A percentile compares a stretch with the other conserved stretches of the same genome.
Conservation (phyloP, 2,329 filamentous ascomycete genomes). For the Colletotrichum sp. region DNA sequence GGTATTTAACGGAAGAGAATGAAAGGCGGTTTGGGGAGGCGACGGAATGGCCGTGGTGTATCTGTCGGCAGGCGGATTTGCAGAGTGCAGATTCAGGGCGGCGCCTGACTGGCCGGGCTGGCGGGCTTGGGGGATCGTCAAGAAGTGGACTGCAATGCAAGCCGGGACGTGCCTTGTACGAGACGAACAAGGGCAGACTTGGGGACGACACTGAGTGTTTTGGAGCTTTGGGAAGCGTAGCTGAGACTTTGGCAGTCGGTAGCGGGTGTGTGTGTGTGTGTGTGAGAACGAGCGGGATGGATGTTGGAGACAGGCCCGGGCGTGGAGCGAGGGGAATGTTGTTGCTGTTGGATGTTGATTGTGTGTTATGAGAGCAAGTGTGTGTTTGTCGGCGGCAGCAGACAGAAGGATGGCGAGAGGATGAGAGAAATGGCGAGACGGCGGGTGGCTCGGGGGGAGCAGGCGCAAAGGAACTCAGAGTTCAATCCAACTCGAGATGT, state of each 20-base stretch:
- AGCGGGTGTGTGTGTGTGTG: background rate
- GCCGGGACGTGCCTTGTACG: conserved; percentile 22
- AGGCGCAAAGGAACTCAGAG: background rate
- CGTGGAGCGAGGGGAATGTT: background rate
- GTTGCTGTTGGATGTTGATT: background rate
- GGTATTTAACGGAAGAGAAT: conserved; percentile 33
- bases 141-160: conserved; percentile 20
- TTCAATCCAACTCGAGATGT: conserved; percentile 19
- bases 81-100: conserved; percentile 12
- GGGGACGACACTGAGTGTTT: background rate
- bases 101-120: conserved; percentile 17
- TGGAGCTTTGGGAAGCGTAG: background rate
- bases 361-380: background rate
- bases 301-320: background rate
- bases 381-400: background rate
- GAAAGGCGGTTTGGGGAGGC: conserved; percentile 17
- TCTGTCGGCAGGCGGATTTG: conserved; percentile 19
- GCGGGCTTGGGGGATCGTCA: conserved; percentile 18
- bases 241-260: conserved; percentile 3
- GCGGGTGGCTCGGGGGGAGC: background rate
- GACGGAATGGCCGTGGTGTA: conserved; percentile 9
- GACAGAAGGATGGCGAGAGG: background rate
- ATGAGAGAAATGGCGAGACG: background rate
- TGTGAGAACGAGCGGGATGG: background rate
- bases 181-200: conserved; percentile 9